Base-by-base conservation (phyloP, 2,329 filamentous ascomycete genomes). In the Pyrenochaeta sp. region DNA sequence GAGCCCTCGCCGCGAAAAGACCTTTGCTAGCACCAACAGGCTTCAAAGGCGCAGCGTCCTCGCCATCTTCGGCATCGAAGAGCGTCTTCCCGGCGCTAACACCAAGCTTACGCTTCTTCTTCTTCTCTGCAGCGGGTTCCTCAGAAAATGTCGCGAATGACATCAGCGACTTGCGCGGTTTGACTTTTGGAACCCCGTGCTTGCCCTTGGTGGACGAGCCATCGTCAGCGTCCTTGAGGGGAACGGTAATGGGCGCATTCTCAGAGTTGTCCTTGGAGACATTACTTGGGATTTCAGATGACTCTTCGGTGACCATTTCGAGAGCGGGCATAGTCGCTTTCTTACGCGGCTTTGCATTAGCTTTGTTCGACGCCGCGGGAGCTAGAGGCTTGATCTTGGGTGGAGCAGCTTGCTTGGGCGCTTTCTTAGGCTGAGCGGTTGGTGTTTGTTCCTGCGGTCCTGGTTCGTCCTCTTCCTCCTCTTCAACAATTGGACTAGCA, bases 81-180 rank as follows among this genome's bases (percentile, higher is more conserved):
- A 94, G 66, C 3, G 84, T 88, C 56, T 75, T 78, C 52, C 84
- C 83, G 34, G 81, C 49, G 18, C 49, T 74, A 3, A 85, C 84
- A 1, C 89, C 76, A 4, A 90, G 73, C 71, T 90, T 92, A 51
- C 87, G 83, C 76, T 87, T 91, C 78, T 87, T 68, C 50, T 68
- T 69, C 54, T 69, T 69, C 40, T 71, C 68, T 4, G 65, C 62
- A 14, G 71, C 74, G 6, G 64, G 64, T 41, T 70, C 71, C 11
- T 69, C 67, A 37, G 56, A 65, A 50, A 73, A 74, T n/a, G 68
- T 59, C 1, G 69, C 68, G 38, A 73, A 79, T 6, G 75, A 74
- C 60, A 74, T 73, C 44, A 80, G 72, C 3, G 74, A 76, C 47
- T 79, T 79, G 57, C 76, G 73, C 8, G 67, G 55, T 51, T 75